A percentile compares a stretch with the other conserved stretches of the same genome.
Evolutionary conservation across 2,329 filamentous ascomycete genomes (phyloP).

Genomic region (Monilinia vaccinii-corymbosi): DNA sequence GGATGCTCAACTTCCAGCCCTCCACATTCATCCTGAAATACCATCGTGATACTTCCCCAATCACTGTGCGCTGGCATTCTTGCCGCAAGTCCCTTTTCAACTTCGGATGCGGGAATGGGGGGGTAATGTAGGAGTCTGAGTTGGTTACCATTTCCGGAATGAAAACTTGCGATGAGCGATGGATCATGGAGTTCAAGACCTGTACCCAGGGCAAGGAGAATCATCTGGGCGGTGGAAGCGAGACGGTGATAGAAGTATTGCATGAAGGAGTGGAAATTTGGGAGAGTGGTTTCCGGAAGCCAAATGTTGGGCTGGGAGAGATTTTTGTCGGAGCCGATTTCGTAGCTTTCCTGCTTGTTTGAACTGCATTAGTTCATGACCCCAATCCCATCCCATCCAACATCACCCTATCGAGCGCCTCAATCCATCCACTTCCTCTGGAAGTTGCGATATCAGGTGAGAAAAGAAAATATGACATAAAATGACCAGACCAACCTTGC

Average conservation of each 20-base stretch:
- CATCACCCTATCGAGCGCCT: not conserved
- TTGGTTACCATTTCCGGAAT: conserved; percentile 48
- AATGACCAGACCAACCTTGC: conserved; percentile 34
- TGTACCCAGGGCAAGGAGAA: conserved; percentile 37
- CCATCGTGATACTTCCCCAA: conserved; percentile 41
- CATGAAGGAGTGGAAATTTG: conserved; percentile 40
- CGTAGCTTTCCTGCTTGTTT: conserved; percentile 38
- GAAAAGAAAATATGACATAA: not conserved
- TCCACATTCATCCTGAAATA: conserved; percentile 44
- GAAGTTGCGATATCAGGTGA: not conserved
- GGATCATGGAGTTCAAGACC: conserved; percentile 40
- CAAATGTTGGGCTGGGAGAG: conserved; percentile 40
- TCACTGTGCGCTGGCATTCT: conserved; percentile 44
- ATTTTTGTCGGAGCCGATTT: conserved; percentile 41
- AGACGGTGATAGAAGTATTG: conserved; percentile 41
- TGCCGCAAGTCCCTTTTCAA: conserved; percentile 34
- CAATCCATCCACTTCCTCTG: not conserved
- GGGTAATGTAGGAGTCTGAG: conserved; percentile 52
- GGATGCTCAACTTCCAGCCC: conserved; percentile 42
- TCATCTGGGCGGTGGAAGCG: conserved; percentile 34
- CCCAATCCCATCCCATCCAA: not conserved
- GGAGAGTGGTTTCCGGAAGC: conserved; percentile 37
- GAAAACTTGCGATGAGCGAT: conserved; percentile 37
- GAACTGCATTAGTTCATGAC: not conserved
- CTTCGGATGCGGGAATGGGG: conserved; percentile 35